phyloP scores from a whole-genome alignment of 2,329 filamentous ascomycete genomes.

The Colletotrichum horii region DNA sequence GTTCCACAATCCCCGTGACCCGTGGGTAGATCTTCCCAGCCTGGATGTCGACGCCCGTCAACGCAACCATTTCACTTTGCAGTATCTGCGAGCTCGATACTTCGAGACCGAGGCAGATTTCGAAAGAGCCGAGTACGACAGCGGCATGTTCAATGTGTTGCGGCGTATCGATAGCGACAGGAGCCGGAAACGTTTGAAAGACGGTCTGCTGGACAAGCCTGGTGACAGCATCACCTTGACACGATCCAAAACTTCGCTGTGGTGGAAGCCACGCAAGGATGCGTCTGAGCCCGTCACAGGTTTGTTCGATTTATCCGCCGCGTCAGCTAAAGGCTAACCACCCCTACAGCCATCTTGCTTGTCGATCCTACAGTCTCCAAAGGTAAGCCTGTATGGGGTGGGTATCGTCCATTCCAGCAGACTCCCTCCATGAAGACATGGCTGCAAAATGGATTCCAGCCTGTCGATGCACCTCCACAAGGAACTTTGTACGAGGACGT shows the following conservation, averaged over 20 bases:
- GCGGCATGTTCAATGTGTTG: neutral
- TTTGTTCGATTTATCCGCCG: neutral
- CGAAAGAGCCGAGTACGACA: neutral
- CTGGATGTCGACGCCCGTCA: neutral
- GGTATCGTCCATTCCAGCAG: neutral
- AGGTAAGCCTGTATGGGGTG: neutral
- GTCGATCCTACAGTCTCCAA: neutral
- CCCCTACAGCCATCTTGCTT: neutral
- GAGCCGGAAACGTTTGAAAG: neutral
- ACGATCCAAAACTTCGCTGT: neutral
- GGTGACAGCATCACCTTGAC: neutral
- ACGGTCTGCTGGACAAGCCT: neutral
- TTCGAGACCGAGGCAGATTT: neutral
- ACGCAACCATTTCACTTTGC: neutral
- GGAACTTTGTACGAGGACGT: neutral
- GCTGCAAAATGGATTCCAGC: fast-evolving
- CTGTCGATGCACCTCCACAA: neutral
- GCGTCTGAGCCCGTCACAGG: neutral
- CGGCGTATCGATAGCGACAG: neutral
- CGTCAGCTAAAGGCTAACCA: neutral
- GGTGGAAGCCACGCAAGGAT: neutral
- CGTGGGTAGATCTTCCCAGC: neutral
- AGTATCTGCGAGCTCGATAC: neutral
- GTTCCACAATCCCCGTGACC: neutral
- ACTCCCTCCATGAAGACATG: neutral